Percentiles rank a stretch among this genome's conserved stretches.
Conservation (phyloP, 768 basidiomycete species). For the Nidularia pulvinata region DNA sequence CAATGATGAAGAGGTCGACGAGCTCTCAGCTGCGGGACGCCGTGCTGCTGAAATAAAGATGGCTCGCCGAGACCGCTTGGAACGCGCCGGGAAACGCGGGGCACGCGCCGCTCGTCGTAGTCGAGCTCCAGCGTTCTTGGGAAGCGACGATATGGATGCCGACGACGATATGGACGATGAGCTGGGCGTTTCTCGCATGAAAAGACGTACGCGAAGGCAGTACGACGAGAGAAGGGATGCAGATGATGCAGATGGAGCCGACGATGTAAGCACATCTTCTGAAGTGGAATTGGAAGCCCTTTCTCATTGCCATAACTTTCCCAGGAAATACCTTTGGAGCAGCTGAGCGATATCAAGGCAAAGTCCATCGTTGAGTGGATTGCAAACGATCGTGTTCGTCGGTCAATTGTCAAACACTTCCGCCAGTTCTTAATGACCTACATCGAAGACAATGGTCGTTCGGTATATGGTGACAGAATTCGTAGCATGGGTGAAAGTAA, state of each 20-base stretch:
- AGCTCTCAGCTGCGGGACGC: slow-evolving; percentile 67
- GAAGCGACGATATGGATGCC: slow-evolving; percentile 79
- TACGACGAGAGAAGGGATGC: slow-evolving; percentile 92
- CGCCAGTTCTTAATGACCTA: slow-evolving; percentile 95
- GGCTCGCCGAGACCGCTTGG: slow-evolving; percentile 83
- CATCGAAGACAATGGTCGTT: slow-evolving; percentile 87
- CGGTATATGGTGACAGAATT: slow-evolving; percentile 95
- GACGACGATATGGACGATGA: slow-evolving; percentile 73
- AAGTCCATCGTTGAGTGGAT: slow-evolving; percentile 99
- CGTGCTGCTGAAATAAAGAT: slow-evolving; percentile 86
- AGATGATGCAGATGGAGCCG: slow-evolving; percentile 89
- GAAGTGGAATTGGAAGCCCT: neutral
- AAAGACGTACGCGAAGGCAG: slow-evolving; percentile 80
- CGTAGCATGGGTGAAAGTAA: slow-evolving; percentile 92
- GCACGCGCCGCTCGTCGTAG: slow-evolving; percentile 75
- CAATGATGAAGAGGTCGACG: slow-evolving; percentile 77
- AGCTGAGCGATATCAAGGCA: slow-evolving; percentile 97
- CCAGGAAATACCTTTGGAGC: slow-evolving; percentile 93
- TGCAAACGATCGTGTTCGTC: slow-evolving; percentile 85
- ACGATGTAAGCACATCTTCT: slow-evolving; percentile 59
- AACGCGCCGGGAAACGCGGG: slow-evolving; percentile 65
- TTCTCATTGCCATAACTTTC: neutral
- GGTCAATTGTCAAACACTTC: slow-evolving; percentile 92
- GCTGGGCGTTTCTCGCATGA: slow-evolving; percentile 69
- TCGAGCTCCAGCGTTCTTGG: slow-evolving; percentile 86